These are phyloP conservation scores for Pestalotiopsis sp. DNA, from an alignment of 2,329 filamentous ascomycete species.

Conservation along the genomic window DNA sequence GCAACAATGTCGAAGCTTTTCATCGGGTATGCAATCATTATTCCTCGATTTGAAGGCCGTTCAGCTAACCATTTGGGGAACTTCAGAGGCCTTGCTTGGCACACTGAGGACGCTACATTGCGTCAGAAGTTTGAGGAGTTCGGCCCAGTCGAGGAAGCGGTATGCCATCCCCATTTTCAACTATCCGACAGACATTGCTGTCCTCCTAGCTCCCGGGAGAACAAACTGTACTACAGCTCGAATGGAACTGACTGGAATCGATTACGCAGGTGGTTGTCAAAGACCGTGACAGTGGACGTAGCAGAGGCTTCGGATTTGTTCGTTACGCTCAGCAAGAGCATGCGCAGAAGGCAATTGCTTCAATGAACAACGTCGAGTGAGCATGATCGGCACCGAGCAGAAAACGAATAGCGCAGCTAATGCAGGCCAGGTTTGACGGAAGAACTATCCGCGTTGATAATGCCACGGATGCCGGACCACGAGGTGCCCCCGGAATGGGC, in stretches of 20 bases:
- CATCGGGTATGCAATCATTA: constrained; percentile 70
- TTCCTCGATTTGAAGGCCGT: not conserved
- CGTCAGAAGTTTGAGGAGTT: constrained; percentile 92
- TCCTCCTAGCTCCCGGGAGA: not conserved
- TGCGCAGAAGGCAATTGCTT: constrained; percentile 72
- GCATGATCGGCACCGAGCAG: constrained; percentile 29
- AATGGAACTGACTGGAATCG: not conserved
- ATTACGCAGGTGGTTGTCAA: constrained; percentile 88
- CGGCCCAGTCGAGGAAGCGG: constrained; percentile 89
- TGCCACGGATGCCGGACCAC: constrained; percentile 76
- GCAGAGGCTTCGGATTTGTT: constrained; percentile 96
- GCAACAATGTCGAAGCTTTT: constrained; percentile 86
- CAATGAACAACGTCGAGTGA: constrained; percentile 91
- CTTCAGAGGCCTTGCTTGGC: constrained; percentile 90
- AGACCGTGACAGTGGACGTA: constrained; percentile 93
- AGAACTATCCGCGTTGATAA: constrained; percentile 94
- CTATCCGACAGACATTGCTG: not conserved
- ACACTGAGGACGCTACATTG: constrained; percentile 87
- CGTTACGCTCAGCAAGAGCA: constrained; percentile 77
- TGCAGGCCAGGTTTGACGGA: constrained; percentile 78
- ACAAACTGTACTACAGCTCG: not conserved
- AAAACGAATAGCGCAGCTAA: not conserved
- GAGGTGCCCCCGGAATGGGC: constrained; percentile 51
- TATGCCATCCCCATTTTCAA: constrained; percentile 52
- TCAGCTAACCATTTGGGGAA: constrained; percentile 17